Conservation (phyloP, 2,329 filamentous ascomycete genomes). For the Leptographium galeiforme region DNA sequence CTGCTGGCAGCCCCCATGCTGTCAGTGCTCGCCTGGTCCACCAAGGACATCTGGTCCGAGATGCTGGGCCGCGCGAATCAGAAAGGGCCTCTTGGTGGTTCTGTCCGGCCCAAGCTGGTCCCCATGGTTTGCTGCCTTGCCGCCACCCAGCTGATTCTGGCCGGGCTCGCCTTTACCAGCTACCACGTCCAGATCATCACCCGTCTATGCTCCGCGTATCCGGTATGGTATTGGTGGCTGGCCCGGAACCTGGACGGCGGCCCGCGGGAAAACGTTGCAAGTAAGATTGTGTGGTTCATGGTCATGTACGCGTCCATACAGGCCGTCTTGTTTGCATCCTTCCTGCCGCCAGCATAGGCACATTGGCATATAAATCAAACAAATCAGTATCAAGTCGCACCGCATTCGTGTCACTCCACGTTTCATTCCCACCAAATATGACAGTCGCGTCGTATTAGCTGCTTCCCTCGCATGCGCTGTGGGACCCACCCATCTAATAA, state of each 20-base stretch:
- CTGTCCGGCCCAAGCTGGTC: slow-evolving; percentile 9
- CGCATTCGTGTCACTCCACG: background rate
- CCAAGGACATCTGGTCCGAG: slow-evolving; percentile 24
- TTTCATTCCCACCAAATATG: too few relatives aligned
- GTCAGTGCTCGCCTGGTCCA: slow-evolving; percentile 50
- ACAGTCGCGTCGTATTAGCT: background rate
- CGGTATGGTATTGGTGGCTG: slow-evolving; percentile 78
- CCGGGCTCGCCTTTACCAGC: slow-evolving; percentile 56
- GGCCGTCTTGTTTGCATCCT: slow-evolving; percentile 71
- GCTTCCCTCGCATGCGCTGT: background rate
- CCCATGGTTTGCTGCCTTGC: slow-evolving; percentile 45
- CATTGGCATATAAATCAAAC: background rate
- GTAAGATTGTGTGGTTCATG: slow-evolving; percentile 48
- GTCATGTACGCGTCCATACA: slow-evolving; percentile 75
- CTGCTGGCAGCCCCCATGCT: slow-evolving; percentile 70
- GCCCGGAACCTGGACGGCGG: slow-evolving; percentile 28
- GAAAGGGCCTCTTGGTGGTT: background rate
- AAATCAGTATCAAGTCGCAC: background rate
- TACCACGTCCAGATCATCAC: slow-evolving; percentile 95
- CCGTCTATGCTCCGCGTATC: slow-evolving; percentile 75
- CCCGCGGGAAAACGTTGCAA: slow-evolving; percentile 7
- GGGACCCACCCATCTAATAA: too few relatives aligned
- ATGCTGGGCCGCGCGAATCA: background rate
- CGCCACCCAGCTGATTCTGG: slow-evolving; percentile 58
- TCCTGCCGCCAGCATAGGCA: slow-evolving; percentile 69